Conservation (phyloP, 2,329 filamentous ascomycete genomes). For the Aureobasidium namibiae region DNA sequence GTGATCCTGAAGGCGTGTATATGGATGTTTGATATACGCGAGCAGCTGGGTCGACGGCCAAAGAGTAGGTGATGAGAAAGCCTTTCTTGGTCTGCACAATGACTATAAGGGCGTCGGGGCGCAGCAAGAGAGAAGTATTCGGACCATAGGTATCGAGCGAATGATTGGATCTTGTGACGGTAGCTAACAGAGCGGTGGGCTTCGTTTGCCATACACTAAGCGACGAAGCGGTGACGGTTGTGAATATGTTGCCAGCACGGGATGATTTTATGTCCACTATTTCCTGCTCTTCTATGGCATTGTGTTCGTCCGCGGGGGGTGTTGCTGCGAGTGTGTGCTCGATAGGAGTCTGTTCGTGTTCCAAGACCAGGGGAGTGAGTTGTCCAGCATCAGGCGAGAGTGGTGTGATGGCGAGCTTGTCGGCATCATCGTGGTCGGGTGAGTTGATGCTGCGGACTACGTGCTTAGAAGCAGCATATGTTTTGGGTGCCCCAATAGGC, state of each 20-base stretch:
- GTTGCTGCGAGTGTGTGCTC: neutral
- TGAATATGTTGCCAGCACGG: slow-evolving; percentile 74
- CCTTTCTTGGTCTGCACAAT: slow-evolving; percentile 80
- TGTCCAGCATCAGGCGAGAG: slow-evolving; percentile 5
- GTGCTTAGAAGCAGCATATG: slow-evolving; percentile 70
- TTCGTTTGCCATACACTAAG: slow-evolving; percentile 95
- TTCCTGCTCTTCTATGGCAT: slow-evolving; percentile 22
- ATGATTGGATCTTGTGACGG: slow-evolving; percentile 70
- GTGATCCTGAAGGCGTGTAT: slow-evolving; percentile 39
- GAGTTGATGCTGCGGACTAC: slow-evolving; percentile 43
- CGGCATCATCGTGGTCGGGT: slow-evolving; percentile 49
- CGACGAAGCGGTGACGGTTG: slow-evolving; percentile 74
- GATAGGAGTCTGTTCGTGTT: neutral
- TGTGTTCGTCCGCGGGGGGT: neutral
- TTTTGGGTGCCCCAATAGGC: slow-evolving; percentile 75
- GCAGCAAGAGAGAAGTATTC: slow-evolving; percentile 75
- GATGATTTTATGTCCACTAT: slow-evolving; percentile 70
- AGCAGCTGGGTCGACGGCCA: slow-evolving; percentile 74
- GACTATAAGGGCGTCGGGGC: slow-evolving; percentile 85
- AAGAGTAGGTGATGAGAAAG: slow-evolving; percentile 88
- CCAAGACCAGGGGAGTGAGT: slow-evolving; percentile 4
- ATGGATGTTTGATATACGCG: slow-evolving; percentile 82
- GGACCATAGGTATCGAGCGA: slow-evolving; percentile 78
- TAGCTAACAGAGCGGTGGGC: slow-evolving; percentile 82
- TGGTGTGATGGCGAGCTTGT: neutral